Evolutionary conservation across 2,329 filamentous ascomycete genomes (phyloP).

Genomic region (Xylariomycetidae sp.): DNA sequence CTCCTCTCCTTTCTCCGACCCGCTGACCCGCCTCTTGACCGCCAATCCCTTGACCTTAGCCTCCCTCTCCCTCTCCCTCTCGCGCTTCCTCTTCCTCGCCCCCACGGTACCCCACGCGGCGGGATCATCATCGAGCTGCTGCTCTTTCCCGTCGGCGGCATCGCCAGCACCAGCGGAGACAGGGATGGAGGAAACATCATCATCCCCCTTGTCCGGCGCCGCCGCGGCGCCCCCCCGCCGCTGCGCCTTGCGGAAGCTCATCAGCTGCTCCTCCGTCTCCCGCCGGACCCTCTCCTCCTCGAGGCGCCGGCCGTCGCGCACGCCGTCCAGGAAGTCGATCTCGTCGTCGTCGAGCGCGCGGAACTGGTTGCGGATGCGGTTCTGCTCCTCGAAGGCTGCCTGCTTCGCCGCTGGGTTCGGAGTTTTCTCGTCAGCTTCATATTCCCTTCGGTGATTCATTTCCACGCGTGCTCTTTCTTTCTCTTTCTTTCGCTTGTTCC

Average conservation of each 20-base stretch:
- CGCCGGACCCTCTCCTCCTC: slow-evolving; percentile 51
- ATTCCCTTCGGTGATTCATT: too few relatives aligned
- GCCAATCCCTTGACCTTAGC: slow-evolving; percentile 21
- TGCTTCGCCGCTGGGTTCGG: slow-evolving; percentile 72
- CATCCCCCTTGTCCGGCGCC: slow-evolving; percentile 9
- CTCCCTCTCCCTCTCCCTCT: slow-evolving; percentile 32
- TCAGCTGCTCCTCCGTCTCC: slow-evolving; percentile 55
- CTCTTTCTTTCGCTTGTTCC: too few relatives aligned
- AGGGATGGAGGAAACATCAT: too few relatives aligned
- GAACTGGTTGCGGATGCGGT: slow-evolving; percentile 71
- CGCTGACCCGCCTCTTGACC: slow-evolving; percentile 35
- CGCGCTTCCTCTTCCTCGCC: slow-evolving; percentile 30
- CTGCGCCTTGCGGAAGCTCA: slow-evolving; percentile 51
- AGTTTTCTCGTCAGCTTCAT: too few relatives aligned
- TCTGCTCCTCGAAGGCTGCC: slow-evolving; percentile 73
- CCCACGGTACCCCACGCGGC: slow-evolving; percentile 25
- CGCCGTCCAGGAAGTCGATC: slow-evolving; percentile 65
- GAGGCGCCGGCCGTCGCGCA: slow-evolving; percentile 42
- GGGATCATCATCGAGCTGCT: not conserved
- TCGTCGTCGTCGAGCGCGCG: slow-evolving; percentile 74
- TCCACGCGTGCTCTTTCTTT: too few relatives aligned
- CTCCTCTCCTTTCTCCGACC: slow-evolving; percentile 25
- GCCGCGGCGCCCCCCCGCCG: slow-evolving; percentile 14
- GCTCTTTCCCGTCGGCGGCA: slow-evolving; percentile 14
- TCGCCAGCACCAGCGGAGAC: too few relatives aligned